phyloP scores from a whole-genome alignment of 306 rosid species.

The Cicer cuneatum region DNA sequence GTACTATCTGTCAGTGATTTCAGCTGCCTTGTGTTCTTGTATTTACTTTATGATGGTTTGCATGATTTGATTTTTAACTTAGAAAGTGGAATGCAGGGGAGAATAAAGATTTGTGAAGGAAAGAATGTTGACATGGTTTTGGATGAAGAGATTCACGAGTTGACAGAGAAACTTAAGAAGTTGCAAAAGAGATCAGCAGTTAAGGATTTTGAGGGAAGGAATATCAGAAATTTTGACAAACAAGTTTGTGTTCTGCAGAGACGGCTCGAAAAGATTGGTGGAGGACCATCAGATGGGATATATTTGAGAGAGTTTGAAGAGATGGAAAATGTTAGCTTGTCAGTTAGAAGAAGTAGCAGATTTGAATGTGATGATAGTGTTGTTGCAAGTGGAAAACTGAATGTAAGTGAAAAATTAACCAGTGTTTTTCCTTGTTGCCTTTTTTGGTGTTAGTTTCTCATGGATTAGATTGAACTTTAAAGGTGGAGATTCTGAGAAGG shows the following conservation, averaged over 20 bases:
- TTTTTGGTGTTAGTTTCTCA: conserved; percentile 34
- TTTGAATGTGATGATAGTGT: conserved; percentile 46
- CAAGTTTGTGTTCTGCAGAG: conserved; percentile 63
- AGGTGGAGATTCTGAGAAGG: conserved; percentile 87
- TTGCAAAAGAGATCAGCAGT: conserved; percentile 60
- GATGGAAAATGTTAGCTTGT: conserved; percentile 67
- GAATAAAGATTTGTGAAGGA: conserved; percentile 70
- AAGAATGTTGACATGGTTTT: conserved; percentile 51
- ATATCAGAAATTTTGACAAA: conserved; percentile 63
- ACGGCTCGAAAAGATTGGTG: conserved; percentile 63
- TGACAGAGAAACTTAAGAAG: conserved; percentile 70
- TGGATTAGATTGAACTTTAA: conserved; percentile 28
- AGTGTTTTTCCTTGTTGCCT: not conserved
- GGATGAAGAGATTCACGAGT: conserved; percentile 68
- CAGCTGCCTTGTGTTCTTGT: conserved; percentile 7
- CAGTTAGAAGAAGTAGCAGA: conserved; percentile 47
- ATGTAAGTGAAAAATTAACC: conserved; percentile 55
- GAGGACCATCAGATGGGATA: conserved; percentile 61
- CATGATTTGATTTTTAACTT: conserved; percentile 32
- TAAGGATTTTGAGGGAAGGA: conserved; percentile 49
- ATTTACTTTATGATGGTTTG: not conserved
- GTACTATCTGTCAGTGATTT: not conserved
- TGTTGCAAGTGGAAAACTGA: conserved; percentile 64
- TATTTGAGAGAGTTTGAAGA: conserved; percentile 63
- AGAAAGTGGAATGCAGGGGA: conserved; percentile 62